Conservation (phyloP, 805 yeast genomes). For the Monosporozyma yasuniensis region DNA sequence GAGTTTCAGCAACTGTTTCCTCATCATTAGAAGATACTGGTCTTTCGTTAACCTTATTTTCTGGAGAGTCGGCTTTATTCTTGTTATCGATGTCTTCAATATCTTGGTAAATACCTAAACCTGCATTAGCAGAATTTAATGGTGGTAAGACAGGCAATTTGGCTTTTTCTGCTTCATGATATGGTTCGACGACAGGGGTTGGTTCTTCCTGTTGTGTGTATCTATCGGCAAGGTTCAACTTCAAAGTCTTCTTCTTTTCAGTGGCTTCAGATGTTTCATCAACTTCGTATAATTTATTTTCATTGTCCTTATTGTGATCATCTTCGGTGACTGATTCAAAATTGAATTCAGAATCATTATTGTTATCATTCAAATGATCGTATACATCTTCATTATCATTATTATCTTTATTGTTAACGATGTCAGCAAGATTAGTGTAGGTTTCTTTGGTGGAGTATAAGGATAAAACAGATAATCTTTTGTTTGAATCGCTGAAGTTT, state of each 20-base stretch:
- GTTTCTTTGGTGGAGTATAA: constrained; percentile 62
- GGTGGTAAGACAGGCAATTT: constrained; percentile 28
- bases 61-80: too few relatives aligned
- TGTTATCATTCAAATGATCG: constrained; percentile 14
- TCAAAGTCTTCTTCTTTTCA: constrained; percentile 18
- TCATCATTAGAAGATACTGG: neutral
- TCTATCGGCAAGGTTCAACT: constrained; percentile 35
- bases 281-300: constrained; percentile 23
- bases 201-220: constrained; percentile 9
- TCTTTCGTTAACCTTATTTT: neutral
- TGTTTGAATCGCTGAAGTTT: constrained; percentile 51
- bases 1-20: constrained; percentile 2
- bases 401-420: constrained; percentile 25
- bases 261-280: constrained; percentile 4
- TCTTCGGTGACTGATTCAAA: constrained; percentile 23
- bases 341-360: constrained; percentile 22
- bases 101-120: constrained; percentile 25
- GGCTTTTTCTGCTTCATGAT: constrained; percentile 1
- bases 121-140: constrained; percentile 15
- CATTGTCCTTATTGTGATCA: constrained; percentile 12
- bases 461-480: constrained; percentile 63
- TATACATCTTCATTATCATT: constrained; percentile 6
- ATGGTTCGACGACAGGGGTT: neutral
- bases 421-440: constrained; percentile 46
- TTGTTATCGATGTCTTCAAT: neutral